phyloP scores from a whole-genome alignment of 1,284 basidiomycete species.

The Ganoderma lucidum region DNA sequence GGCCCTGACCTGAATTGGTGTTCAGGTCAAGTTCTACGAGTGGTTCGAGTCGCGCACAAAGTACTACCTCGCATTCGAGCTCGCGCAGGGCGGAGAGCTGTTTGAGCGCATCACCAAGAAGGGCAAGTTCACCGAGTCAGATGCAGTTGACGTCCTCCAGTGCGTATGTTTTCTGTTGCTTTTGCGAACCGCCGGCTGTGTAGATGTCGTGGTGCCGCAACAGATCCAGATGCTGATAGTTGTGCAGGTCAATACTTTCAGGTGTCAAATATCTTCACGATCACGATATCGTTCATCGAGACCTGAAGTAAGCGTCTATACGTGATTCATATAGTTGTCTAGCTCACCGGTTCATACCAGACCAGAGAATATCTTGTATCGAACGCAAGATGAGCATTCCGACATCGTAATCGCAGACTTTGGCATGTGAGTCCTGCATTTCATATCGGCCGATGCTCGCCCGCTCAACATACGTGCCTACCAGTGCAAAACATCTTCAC shows the following conservation, averaged over 20 bases:
- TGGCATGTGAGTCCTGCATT: constrained; percentile 76
- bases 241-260: constrained; percentile 71
- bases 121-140: constrained; percentile 91
- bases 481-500: constrained; percentile 86
- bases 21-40: constrained; percentile 89
- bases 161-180: constrained; percentile 44
- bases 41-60: constrained; percentile 93
- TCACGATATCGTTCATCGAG: constrained; percentile 91
- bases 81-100: constrained; percentile 89
- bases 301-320: constrained; percentile 72
- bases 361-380: constrained; percentile 95
- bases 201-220: not conserved
- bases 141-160: constrained; percentile 80
- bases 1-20: constrained; percentile 10
- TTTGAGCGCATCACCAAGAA: constrained; percentile 85
- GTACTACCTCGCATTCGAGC: constrained; percentile 92
- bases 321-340: not conserved
- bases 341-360: constrained; percentile 44
- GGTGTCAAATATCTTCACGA: constrained; percentile 87
- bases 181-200: not conserved
- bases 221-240: not conserved
- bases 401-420: constrained; percentile 96
- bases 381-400: constrained; percentile 74
- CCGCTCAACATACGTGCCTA: not conserved
- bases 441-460: not conserved